Conservation (phyloP, 2,329 filamentous ascomycete species). For the Ophiostoma montium region DNA sequence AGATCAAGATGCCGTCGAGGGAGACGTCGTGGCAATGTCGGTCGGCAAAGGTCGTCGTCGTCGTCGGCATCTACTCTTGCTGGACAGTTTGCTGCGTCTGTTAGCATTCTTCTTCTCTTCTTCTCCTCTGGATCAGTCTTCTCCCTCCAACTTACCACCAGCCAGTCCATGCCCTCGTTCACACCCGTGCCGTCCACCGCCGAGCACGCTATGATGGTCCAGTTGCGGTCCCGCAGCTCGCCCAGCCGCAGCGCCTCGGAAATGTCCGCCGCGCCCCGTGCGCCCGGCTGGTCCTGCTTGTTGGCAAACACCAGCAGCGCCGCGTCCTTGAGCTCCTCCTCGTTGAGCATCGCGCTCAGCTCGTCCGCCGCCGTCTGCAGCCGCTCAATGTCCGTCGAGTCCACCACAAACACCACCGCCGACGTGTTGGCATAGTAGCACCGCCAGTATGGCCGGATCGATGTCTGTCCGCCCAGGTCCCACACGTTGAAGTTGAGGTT, state of each 20-base stretch:
- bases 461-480: conserved; percentile 97
- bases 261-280: conserved; percentile 92
- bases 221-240: conserved; percentile 89
- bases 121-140: background rate
- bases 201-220: conserved; percentile 97
- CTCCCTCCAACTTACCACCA: conserved; percentile 52
- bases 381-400: conserved; percentile 93
- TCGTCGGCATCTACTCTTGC: conserved; percentile 21
- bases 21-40: background rate
- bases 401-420: conserved; percentile 96
- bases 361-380: conserved; percentile 87
- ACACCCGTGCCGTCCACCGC: conserved; percentile 92
- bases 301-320: conserved; percentile 92
- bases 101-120: background rate
- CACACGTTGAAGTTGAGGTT: conserved; percentile 99
- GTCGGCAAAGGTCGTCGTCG: no score
- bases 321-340: conserved; percentile 90
- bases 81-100: conserved; percentile 26
- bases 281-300: conserved; percentile 96
- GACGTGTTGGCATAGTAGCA: conserved; percentile 99
- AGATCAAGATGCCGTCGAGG: background rate
- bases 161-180: conserved; percentile 97
- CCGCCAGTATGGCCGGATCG: conserved; percentile 95
- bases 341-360: conserved; percentile 85
- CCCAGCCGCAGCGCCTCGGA: conserved; percentile 83